Evolutionary conservation across 495 filamentous ascomycete species (phyloP).

Genomic region (Halenospora varia): DNA sequence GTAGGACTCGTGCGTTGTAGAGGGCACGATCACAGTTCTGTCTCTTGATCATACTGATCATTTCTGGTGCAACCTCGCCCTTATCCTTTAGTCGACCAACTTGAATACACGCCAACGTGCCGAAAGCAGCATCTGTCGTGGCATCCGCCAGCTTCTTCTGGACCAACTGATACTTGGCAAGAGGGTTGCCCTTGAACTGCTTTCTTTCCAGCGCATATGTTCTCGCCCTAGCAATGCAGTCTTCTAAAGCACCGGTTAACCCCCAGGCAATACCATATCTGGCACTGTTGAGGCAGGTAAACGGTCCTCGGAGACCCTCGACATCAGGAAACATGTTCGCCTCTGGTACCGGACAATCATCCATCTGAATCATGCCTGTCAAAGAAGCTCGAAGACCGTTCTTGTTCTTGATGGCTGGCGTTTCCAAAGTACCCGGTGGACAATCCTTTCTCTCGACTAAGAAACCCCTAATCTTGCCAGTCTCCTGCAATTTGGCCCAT

Average conservation of each 20-base stretch:
- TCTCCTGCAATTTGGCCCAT: conserved; percentile 89
- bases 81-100: conserved; percentile 91
- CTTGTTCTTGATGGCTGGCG: conserved; percentile 92
- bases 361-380: conserved; percentile 97
- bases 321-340: conserved; percentile 94
- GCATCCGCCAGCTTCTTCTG: conserved; percentile 98
- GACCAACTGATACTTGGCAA: conserved; percentile 96
- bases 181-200: conserved; percentile 93
- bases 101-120: conserved; percentile 79
- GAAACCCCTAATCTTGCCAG: conserved; percentile 95
- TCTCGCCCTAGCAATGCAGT: conserved; percentile 75
- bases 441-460: conserved; percentile 77
- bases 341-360: conserved; percentile 80
- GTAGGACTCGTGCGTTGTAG: conserved; percentile 71
- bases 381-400: conserved; percentile 88
- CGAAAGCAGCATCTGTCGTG: conserved; percentile 84
- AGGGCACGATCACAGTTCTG: conserved; percentile 96
- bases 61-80: conserved; percentile 83
- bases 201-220: conserved; percentile 86
- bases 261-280: conserved; percentile 92
- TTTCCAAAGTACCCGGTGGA: conserved; percentile 84
- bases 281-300: conserved; percentile 90
- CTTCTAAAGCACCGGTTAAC: conserved; percentile 88
- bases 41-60: conserved; percentile 98
- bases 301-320: conserved; percentile 84